These are phyloP conservation scores for Aspergillus conjunctus DNA, from an alignment of 495 filamentous ascomycete species.

Conservation along the genomic window DNA sequence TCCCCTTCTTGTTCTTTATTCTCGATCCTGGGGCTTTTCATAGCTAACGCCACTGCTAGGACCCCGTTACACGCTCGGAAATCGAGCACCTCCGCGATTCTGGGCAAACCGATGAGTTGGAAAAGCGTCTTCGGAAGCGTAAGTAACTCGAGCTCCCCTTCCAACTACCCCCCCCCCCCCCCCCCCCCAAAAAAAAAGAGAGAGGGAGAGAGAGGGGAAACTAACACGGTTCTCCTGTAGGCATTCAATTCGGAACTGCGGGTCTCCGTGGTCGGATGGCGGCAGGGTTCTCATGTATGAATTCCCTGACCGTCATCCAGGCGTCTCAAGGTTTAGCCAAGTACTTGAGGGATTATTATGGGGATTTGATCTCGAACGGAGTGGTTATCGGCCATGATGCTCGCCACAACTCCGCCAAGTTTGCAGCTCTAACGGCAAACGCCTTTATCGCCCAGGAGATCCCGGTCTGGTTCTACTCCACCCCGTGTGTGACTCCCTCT, in stretches of 20 bases:
- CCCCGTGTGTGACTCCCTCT: conserved; percentile 62
- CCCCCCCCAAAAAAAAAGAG: too few relatives aligned
- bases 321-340: conserved; percentile 71
- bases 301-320: conserved; percentile 69
- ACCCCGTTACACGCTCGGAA: conserved; percentile 58
- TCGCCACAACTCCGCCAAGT: conserved; percentile 65
- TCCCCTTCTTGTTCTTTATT: not conserved
- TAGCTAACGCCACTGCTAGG: conserved; percentile 35
- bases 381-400: conserved; percentile 71
- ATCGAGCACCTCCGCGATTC: conserved; percentile 57
- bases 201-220: too few relatives aligned
- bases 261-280: conserved; percentile 70
- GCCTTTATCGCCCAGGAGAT: conserved; percentile 65
- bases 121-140: conserved; percentile 58
- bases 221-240: conserved; percentile 26
- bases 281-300: conserved; percentile 71
- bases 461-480: conserved; percentile 62
- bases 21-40: not conserved
- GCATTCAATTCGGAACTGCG: conserved; percentile 71
- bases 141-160: conserved; percentile 20
- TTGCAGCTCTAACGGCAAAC: conserved; percentile 64
- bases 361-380: conserved; percentile 44
- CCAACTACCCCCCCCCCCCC: not conserved
- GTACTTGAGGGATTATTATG: conserved; percentile 53
- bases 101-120: conserved; percentile 53